Conservation (phyloP, 2,329 filamentous ascomycete genomes). For the Verticillium isaacii region DNA sequence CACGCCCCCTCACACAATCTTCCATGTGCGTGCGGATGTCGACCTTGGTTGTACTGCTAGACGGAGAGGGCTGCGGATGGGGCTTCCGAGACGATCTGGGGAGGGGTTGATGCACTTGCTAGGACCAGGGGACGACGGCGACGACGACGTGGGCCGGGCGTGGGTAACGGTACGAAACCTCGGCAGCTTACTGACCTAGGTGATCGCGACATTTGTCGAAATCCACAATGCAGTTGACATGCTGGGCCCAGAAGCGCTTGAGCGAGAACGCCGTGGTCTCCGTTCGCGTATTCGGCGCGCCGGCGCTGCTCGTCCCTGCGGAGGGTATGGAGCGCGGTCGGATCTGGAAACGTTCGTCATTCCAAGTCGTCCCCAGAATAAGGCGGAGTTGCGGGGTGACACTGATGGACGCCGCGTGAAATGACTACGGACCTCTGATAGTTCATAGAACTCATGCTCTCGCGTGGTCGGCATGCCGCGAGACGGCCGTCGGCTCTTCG, state of each 20-base stretch:
- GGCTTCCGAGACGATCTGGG: slow-evolving; percentile 2
- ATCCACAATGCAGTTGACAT: slow-evolving; percentile 45
- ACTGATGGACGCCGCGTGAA: background rate
- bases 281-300: background rate
- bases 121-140: background rate
- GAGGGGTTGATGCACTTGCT: background rate
- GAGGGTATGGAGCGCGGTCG: background rate
- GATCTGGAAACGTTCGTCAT: background rate
- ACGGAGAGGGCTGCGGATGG: background rate
- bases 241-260: slow-evolving; percentile 37
- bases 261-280: background rate
- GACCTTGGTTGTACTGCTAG: background rate
- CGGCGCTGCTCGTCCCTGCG: background rate
- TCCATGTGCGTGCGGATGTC: slow-evolving; percentile 3
- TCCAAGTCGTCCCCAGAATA: background rate
- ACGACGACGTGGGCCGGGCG: background rate
- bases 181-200: slow-evolving; percentile 36
- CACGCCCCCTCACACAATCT: slow-evolving; percentile 6
- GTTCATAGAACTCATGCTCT: background rate
- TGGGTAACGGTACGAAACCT: background rate
- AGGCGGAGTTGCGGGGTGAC: background rate
- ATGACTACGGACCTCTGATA: background rate
- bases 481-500: background rate
- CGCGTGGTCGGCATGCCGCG: background rate
- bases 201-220: slow-evolving; percentile 48